Base-by-base conservation (phyloP, 176 grass and related monocot genomes). In the Puya raimondii region DNA sequence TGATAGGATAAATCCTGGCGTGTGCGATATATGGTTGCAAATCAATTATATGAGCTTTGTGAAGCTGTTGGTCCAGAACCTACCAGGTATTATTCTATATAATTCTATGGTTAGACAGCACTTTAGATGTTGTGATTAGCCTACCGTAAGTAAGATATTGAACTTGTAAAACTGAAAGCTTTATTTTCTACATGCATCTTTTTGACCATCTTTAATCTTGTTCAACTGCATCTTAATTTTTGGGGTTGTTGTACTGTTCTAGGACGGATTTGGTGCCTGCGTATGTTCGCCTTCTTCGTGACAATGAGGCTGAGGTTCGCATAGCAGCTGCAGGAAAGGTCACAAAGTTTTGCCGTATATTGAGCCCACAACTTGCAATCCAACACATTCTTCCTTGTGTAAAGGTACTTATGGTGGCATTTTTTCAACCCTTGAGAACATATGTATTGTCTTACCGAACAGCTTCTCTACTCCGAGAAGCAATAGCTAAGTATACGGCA, bases 321-420 rank as follows among this genome's bases (percentile, higher is more conserved):
- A 97, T 97, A 72, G 93, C 93, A 56, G 86, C 93, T 77, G 93
- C 93, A 25, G 93, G 89, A 53, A 97, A 97, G 83, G 93, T 97
- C 80, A 92, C 89, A 3, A 97, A 92, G 52, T 97, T 97, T 72
- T 96, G 89, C 51, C 76, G 84, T 20, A 92, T 97, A 68, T 75
- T 97, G 61, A 90, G 79, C 51, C 84, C 89, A 5, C 67, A 88
- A 50, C 71, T 84, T 83, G 84, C 86, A 78, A 84, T 92, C 33
- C 81, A 90, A 75, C 84, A 97, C 69, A 87, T 97, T 80, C 89
- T 97, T 78, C 89, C 93, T 0, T 97, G 93, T 23, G 84, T 97
- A 12, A 92, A 97, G 93, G 93, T 96, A 48, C 10, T 20, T 61
- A 61, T 61, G 56, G 9, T 20, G 4, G 5, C 33, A 6, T 42